Base-by-base conservation (phyloP, 805 yeast genomes). In the Saccharomycopsis selenospora region DNA sequence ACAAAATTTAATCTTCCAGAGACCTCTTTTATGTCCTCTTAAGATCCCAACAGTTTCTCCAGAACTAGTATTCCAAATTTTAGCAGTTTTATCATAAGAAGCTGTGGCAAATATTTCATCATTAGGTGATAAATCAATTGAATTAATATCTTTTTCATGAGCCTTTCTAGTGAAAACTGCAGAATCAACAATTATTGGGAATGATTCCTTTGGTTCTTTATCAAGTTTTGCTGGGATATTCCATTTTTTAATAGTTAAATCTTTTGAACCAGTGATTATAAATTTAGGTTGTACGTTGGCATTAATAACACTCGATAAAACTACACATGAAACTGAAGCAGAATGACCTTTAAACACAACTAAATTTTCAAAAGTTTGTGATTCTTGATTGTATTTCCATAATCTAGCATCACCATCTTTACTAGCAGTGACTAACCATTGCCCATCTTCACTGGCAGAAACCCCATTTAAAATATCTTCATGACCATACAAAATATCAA, bases 81-180 rank as follows among this genome's bases (percentile, higher is more conserved):
- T 93, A 52, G 85, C 93, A 2, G 90, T 75, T 59, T 91, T 86
- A 65, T 93, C 99, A 62, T 85, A 95, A 10, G 96, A 85, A 2
- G 96, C 98, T 1, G 97, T 84, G 0, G 96, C 98, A 59, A 93
- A 81, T 45, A 75, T 71, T 55, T 82, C 83, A 64, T 91, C 95
- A 60, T 89, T 87, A 14, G 96, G 95, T n/a, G 97, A 75, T 3
- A 93, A 71, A 55, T 89, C 96, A 46, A 93, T 68, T 2, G 91
- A 76, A 59, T 93, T 95, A 52, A 93, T 93, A 64, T 93, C 96
- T 63, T 91, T 93, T 48, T 93, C 98, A 63, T 93, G 99, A 1
- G 97, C 98, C 60, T 90, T 79, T 70, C 96, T 79, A 0, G 99
- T 93, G 64, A 83, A 93, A 47, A 81, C 88, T 2, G 96, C 85